Evolutionary conservation across 2,329 filamentous ascomycete species (phyloP).

Genomic region (Zasmidium angulare): DNA sequence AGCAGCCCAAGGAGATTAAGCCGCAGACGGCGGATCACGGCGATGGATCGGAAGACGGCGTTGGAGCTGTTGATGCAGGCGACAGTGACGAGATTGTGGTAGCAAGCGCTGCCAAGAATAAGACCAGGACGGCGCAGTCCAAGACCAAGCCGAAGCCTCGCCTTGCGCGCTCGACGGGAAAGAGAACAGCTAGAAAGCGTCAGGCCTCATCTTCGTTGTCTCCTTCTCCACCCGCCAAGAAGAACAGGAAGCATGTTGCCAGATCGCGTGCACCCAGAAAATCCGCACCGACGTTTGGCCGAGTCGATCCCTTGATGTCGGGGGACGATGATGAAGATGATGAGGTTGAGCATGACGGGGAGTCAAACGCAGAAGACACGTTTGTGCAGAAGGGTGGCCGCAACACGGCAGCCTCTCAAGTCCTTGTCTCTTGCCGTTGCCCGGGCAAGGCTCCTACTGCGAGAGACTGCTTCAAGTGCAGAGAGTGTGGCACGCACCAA

Average conservation of each 20-base stretch:
- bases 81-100: constrained; percentile 1
- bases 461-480: constrained; percentile 9
- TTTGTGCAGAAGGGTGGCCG: not conserved
- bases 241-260: not conserved
- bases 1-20: not conserved
- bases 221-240: not conserved
- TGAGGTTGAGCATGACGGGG: not conserved
- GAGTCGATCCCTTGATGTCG: not conserved
- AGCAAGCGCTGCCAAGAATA: not conserved
- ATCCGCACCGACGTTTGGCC: not conserved
- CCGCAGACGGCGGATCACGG: not conserved
- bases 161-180: not conserved
- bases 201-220: not conserved
- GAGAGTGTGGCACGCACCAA: constrained; percentile 2
- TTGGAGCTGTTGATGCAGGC: not conserved
- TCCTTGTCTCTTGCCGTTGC: constrained; percentile 1
- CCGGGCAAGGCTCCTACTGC: not conserved
- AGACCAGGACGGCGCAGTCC: not conserved
- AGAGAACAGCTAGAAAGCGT: not conserved
- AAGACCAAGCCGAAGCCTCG: too few species aligned
- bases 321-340: not conserved
- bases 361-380: not conserved
- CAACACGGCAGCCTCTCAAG: not conserved
- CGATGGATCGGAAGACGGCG: not conserved
- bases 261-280: not conserved